These are phyloP conservation scores for Rosa rugosa DNA, from an alignment of 306 rosid genomes.

Conservation along the genomic window DNA sequence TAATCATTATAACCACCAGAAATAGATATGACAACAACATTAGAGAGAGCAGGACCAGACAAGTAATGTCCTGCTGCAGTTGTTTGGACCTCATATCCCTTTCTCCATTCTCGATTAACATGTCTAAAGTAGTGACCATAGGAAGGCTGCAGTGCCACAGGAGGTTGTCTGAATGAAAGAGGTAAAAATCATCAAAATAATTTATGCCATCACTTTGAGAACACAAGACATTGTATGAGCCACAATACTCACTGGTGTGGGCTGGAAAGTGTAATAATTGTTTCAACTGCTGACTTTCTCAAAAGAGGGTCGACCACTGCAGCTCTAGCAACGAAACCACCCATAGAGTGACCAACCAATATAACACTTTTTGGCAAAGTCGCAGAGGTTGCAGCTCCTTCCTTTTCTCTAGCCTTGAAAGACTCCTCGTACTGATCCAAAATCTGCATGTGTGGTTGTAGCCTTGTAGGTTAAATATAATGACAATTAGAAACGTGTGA, in stretches of 20 bases:
- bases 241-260: conserved; percentile 79
- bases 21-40: conserved; percentile 81
- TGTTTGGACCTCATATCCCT: conserved; percentile 70
- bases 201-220: conserved; percentile 23
- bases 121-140: conserved; percentile 80
- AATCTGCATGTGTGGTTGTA: conserved; percentile 51
- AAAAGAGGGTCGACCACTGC: conserved; percentile 75
- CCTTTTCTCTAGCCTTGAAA: conserved; percentile 70
- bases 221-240: conserved; percentile 6
- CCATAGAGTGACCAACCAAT: conserved; percentile 99
- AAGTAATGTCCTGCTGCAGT: conserved; percentile 57
- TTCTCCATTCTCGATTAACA: conserved; percentile 82
- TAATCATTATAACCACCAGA: conserved; percentile 90
- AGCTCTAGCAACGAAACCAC: conserved; percentile 99
- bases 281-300: conserved; percentile 85
- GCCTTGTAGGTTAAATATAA: background rate
- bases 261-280: conserved; percentile 87
- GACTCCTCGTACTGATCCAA: conserved; percentile 88
- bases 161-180: conserved; percentile 89
- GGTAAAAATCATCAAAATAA: conserved; percentile 42
- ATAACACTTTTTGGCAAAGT: conserved; percentile 85
- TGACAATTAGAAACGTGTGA: background rate
- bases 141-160: conserved; percentile 95
- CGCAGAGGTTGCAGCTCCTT: conserved; percentile 68
- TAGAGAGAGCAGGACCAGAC: conserved; percentile 74